Conservation (phyloP, 768 basidiomycete species). For the Suillus alpinus region DNA sequence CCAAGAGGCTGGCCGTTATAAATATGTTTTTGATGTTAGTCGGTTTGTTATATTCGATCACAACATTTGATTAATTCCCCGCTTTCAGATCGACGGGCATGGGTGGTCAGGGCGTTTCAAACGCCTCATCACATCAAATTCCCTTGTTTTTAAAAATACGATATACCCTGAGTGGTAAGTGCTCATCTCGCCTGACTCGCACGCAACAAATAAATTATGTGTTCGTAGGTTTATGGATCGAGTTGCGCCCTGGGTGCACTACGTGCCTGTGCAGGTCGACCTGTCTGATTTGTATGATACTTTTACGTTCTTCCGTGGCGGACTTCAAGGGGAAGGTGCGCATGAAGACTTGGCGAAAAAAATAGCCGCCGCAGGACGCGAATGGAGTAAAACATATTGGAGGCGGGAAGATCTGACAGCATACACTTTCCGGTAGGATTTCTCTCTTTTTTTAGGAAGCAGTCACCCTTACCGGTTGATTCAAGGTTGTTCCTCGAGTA, state of each 20-base stretch:
- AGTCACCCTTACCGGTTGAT: background rate
- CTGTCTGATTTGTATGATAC: conserved; percentile 69
- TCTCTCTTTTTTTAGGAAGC: background rate
- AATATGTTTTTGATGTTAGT: conserved; percentile 58
- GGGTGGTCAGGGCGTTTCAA: conserved; percentile 75
- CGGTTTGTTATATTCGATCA: background rate
- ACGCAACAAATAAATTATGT: background rate
- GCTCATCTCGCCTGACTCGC: background rate
- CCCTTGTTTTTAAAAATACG: conserved; percentile 66
- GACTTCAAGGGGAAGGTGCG: conserved; percentile 50
- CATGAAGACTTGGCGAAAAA: conserved; percentile 58
- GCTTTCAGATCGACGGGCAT: conserved; percentile 54
- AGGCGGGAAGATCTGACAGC: conserved; percentile 57
- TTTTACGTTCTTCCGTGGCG: conserved; percentile 71
- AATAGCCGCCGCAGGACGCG: conserved; percentile 54
- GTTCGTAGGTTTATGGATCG: conserved; percentile 51
- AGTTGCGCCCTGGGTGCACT: conserved; percentile 69
- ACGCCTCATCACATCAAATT: conserved; percentile 57
- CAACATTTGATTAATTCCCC: background rate
- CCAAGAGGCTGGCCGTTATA: conserved; percentile 54
- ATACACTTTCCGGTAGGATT: conserved; percentile 53
- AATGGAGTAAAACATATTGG: conserved; percentile 61
- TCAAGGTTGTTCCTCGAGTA: conserved; percentile 50
- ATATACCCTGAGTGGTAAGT: conserved; percentile 72
- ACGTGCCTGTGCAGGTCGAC: conserved; percentile 66